These are phyloP conservation scores for Chrysanthemum makinoi DNA, from an alignment of 129 eudicot genomes.

Conservation along the genomic window DNA sequence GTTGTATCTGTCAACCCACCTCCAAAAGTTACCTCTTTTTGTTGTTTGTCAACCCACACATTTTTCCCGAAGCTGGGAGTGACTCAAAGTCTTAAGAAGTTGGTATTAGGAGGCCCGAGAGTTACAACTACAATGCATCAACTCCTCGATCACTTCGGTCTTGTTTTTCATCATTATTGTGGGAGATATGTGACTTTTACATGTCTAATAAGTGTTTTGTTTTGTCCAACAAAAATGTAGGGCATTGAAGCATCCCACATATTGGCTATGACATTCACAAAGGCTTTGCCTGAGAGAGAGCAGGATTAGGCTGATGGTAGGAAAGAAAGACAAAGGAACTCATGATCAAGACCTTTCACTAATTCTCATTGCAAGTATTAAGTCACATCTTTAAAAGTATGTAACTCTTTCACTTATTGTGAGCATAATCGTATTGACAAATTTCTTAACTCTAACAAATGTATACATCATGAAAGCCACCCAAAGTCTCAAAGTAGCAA, in stretches of 20 bases:
- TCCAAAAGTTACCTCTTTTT: too few species aligned
- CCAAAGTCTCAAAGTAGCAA: background rate
- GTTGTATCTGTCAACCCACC: too few species aligned
- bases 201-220: constrained; percentile 5
- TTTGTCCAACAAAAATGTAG: constrained; percentile 33
- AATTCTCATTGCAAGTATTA: constrained; percentile 88
- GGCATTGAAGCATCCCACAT: constrained; percentile 82
- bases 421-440: background rate
- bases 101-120: constrained; percentile 10
- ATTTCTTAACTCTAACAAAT: background rate
- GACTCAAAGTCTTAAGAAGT: too few species aligned
- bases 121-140: constrained; percentile 6
- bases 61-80: too few species aligned
- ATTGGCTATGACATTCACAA: constrained; percentile 96
- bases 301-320: constrained; percentile 82
- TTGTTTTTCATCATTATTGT: constrained; percentile 1
- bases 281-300: constrained; percentile 98
- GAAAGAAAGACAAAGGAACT: constrained; percentile 82
- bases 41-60: too few species aligned
- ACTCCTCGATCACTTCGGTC: background rate
- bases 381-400: constrained; percentile 92
- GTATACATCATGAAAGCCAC: background rate
- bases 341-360: constrained; percentile 93
- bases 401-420: constrained; percentile 11
- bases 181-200: constrained; percentile 1